Evolutionary conservation across 306 rosid species (phyloP).

Genomic region (Cyclanthera cordifolia): DNA sequence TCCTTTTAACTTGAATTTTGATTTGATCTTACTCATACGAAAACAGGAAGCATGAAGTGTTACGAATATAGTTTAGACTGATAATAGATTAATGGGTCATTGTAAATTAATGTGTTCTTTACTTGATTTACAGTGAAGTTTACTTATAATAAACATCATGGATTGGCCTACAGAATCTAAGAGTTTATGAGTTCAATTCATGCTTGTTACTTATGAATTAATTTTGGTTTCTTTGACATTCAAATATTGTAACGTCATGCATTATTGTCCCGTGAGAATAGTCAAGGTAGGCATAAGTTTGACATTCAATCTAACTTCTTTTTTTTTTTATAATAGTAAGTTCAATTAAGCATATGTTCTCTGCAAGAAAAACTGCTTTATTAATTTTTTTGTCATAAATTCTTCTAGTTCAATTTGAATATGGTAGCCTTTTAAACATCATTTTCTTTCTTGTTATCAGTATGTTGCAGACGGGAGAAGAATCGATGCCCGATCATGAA

Average conservation of each 20-base stretch:
- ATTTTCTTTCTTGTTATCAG: constrained; percentile 26
- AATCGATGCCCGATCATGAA: constrained; percentile 61
- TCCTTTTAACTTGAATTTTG: neutral
- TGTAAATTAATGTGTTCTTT: too few relatives aligned
- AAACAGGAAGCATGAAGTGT: neutral
- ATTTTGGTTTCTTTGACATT: too few relatives aligned
- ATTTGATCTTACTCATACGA: neutral
- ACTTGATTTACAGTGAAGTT: neutral
- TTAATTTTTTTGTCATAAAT: neutral
- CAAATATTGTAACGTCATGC: too few relatives aligned
- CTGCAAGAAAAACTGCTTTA: neutral
- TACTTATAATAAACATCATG: neutral
- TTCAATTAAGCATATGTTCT: neutral
- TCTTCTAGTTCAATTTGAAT: neutral
- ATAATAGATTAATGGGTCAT: neutral
- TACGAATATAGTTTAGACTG: neutral
- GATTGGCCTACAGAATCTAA: too few relatives aligned
- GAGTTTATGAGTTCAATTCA: too few relatives aligned
- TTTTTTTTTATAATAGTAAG: too few relatives aligned
- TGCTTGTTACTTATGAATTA: too few relatives aligned
- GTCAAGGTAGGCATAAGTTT: too few relatives aligned
- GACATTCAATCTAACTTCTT: too few relatives aligned
- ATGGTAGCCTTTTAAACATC: neutral
- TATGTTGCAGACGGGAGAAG: constrained; percentile 74
- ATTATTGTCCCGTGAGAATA: too few relatives aligned